Conservation (phyloP, 2,329 filamentous ascomycete species). For the Ophiostoma ulmi region DNA sequence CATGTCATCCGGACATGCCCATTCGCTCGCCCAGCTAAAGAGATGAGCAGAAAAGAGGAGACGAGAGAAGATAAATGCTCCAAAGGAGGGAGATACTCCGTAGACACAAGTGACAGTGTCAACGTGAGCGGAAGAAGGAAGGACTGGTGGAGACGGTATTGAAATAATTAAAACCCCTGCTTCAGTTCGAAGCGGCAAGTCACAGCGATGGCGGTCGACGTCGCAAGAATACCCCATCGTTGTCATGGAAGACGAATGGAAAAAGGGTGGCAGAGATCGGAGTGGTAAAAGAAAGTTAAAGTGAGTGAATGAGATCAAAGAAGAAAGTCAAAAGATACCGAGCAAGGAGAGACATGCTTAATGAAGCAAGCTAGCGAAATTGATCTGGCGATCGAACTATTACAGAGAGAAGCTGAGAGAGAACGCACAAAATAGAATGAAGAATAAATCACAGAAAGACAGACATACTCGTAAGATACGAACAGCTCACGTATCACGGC, state of each 20-base stretch:
- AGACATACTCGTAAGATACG: not conserved
- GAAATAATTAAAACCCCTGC: conserved; percentile 12
- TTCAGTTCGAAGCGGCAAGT: not conserved
- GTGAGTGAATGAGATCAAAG: not conserved
- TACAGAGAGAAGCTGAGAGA: not conserved
- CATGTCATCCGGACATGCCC: conserved; percentile 2
- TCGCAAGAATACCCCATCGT: conserved; percentile 1
- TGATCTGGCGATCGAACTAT: not conserved
- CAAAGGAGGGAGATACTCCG: too few species aligned
- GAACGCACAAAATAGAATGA: not conserved
- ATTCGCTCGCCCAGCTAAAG: not conserved
- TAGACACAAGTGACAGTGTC: too few species aligned
- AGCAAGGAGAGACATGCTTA: conserved; percentile 8
- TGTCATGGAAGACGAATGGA: conserved; percentile 4
- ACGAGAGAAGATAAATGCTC: not conserved
- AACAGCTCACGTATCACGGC: not conserved
- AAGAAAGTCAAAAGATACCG: not conserved
- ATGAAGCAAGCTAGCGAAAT: conserved; percentile 2
- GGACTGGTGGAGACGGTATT: not conserved
- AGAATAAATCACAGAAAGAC: not conserved
- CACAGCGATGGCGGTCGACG: not conserved
- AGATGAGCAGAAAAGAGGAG: not conserved
- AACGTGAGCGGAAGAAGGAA: not conserved
- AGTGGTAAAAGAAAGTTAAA: not conserved
- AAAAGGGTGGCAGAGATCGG: conserved; percentile 1